These are phyloP conservation scores for Diaporthe helianthi DNA, from an alignment of 2,329 filamentous ascomycete species.

Conservation along the genomic window DNA sequence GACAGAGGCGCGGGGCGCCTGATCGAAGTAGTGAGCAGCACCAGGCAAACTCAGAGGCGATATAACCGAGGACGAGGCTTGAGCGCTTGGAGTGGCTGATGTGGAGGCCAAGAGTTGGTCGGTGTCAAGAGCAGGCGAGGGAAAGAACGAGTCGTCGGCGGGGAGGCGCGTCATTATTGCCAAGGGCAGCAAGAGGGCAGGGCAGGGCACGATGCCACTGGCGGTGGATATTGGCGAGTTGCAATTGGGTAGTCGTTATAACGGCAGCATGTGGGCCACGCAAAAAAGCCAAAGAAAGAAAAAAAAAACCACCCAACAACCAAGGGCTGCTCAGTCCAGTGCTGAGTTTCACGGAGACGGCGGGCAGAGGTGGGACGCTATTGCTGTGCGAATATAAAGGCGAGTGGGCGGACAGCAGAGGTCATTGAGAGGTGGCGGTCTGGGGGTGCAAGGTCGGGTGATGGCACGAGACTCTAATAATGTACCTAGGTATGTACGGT, in stretches of 20 bases:
- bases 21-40: conserved; percentile 49
- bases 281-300: too few relatives aligned
- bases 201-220: conserved; percentile 7
- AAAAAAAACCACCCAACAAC: too few relatives aligned
- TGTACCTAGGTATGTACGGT: conserved; percentile 21
- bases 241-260: conserved; percentile 13
- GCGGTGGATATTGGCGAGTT: conserved; percentile 26
- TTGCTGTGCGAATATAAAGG: conserved; percentile 9
- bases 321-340: conserved; percentile 15
- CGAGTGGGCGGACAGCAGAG: not conserved
- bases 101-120: conserved; percentile 37
- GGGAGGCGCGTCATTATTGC: conserved; percentile 50
- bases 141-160: conserved; percentile 51
- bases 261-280: conserved; percentile 21
- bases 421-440: conserved; percentile 17
- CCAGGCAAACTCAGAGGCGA: conserved; percentile 50
- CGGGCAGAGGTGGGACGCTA: not conserved
- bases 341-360: not conserved
- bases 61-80: conserved; percentile 46
- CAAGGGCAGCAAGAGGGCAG: not conserved
- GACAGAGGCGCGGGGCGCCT: conserved; percentile 36
- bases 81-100: conserved; percentile 39
- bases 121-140: conserved; percentile 47
- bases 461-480: conserved; percentile 17
- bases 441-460: conserved; percentile 15